Evolutionary conservation across 305 asterid genomes (phyloP), one percentile per base, ranked within the genome.

Genomic region (Fraxinus baroniana): DNA sequence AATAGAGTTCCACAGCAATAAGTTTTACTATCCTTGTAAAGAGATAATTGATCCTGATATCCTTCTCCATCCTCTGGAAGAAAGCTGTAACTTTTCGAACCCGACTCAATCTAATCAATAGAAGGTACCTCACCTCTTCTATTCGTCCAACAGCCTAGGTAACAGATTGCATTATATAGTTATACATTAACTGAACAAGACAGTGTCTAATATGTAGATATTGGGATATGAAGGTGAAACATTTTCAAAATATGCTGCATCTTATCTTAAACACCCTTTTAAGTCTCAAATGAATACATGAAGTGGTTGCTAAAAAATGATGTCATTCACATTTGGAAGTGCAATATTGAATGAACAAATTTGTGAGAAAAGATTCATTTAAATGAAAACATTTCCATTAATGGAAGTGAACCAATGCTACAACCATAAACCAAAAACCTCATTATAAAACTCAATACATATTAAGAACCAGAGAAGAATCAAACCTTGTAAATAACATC

Each of bases 401-500:
- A 1, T 26, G 74, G 5, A 64, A 64, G 15, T 26, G 30, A 66
- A 66, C 12, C 49, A 60, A n/a, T 2, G 12, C 10, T 3, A 22
- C 33, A 1, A 71, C 5, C 76, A 71, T 33, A 71, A 15, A 30
- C 12, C 4, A 36, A 55, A n/a, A 10, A 78, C 10, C 55, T 2
- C 1, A 60, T 75, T 2, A 20, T 33, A 17, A 3, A 74, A 68
- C 46, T 18, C 57, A 2, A 4, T 33, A 35, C 6, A 74, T 30
- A 24, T 55, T n/a, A 44, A 66, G 57, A 13, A 76, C 79, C 70
- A 57, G 4, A 75, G 80, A 68, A 85, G 83, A 9, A 79, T 5
- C 79, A 18, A 44, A 95, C 98, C 99, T 93, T 94, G 74, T 92
- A 95, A 82, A 95, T 95, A 62, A 89, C 13, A 91, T 95, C 99